Evolutionary conservation across 495 filamentous ascomycete genomes (phyloP), one percentile per base, ranked within the genome.

Genomic region (Aeminium ludgeri): DNA sequence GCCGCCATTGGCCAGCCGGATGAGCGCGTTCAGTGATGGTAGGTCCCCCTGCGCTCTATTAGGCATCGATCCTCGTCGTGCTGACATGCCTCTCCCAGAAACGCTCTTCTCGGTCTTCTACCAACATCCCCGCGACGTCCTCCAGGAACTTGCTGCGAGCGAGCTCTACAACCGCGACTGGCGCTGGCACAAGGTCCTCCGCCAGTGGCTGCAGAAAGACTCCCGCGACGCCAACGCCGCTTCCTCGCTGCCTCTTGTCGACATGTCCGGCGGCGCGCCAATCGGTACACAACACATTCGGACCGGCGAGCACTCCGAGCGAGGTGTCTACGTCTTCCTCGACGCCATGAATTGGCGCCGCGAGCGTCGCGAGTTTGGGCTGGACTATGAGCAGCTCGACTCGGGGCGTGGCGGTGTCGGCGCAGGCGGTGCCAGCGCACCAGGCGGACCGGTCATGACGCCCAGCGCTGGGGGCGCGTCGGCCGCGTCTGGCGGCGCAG

Each of bases 91-190:
- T 18, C 11, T 31, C 43, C 8, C n/a, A 49, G 86, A 95, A 56
- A 91, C 85, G 0, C 66, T 95, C 40, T 85, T 95, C 57, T 86
- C 78, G 65, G 89, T 95, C 46, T 95, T 95, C 66, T 95, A 92
- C 63, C 83, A 77, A 60, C 80, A 81, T 60, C 82, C 85, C 1
- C 65, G 75, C 25, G 85, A 92, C 54, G 67, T 81, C 44, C 72
- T 85, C 60, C 86, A 95, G 59, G 80, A 91, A 46, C 59, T 84
- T 45, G 86, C 81, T 8, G 84, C 84, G 1, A 65, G 73, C 30
- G 85, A 95, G 57, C 66, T 95, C 68, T 80, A 63, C 55, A 68
- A 39, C 3, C 81, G 86, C 37, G 86, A 86, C 56, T 95, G 86
- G 86, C 67, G 86, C 45, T 95, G 84, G 66, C 85, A 95, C 57